Evolutionary conservation across 805 yeast species (phyloP).

Genomic region (Barnettozyma botsteinii): DNA sequence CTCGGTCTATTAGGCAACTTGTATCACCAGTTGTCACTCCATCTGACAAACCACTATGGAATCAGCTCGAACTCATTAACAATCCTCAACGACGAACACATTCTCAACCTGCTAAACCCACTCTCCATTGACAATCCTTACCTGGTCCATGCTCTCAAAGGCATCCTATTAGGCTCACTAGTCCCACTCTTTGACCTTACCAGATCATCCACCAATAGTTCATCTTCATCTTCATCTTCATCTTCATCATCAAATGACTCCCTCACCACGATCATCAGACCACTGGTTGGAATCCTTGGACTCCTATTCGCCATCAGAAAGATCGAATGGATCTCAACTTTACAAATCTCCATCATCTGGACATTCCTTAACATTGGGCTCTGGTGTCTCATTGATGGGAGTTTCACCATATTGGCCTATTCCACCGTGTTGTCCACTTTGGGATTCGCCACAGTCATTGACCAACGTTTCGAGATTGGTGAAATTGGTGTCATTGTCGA

Average conservation of each 20-base stretch:
- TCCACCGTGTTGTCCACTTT: slow-evolving; percentile 30
- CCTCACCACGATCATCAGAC: slow-evolving; percentile 34
- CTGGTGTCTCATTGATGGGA: slow-evolving; percentile 60
- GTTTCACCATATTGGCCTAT: neutral
- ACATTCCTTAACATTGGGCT: slow-evolving; percentile 55
- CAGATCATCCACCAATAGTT: neutral
- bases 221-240: slow-evolving; percentile 6
- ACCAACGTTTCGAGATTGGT: slow-evolving; percentile 15
- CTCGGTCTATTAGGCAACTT: slow-evolving; percentile 6
- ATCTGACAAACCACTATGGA: neutral
- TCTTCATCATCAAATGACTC: too few species aligned
- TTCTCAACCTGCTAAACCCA: too few species aligned
- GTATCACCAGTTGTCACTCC: slow-evolving; percentile 6
- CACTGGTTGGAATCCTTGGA: slow-evolving; percentile 61
- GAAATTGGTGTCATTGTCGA: slow-evolving; percentile 23
- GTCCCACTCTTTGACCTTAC: slow-evolving; percentile 40
- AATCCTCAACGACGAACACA: neutral
- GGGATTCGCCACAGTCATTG: slow-evolving; percentile 39
- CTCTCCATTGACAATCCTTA: neutral
- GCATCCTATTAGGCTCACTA: slow-evolving; percentile 50
- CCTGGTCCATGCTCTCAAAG: slow-evolving; percentile 40
- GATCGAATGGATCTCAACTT: slow-evolving; percentile 60
- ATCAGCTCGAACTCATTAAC: neutral
- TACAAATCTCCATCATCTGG: slow-evolving; percentile 64
- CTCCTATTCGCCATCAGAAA: slow-evolving; percentile 64